phyloP scores from a whole-genome alignment of 2,329 filamentous ascomycete species.

The Capronia coronata region DNA sequence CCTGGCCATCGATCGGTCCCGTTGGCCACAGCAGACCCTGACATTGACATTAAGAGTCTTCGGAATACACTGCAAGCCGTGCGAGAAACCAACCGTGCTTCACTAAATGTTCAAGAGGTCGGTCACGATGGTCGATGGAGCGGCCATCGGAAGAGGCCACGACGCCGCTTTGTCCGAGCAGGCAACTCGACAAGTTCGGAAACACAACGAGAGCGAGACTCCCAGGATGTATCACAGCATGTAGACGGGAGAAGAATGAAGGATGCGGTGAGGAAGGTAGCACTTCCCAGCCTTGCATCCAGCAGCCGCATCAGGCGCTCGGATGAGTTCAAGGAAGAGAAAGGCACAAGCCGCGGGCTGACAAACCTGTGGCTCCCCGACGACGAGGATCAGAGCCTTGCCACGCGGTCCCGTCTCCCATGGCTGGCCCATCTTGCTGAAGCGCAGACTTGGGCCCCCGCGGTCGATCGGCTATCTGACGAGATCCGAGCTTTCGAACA shows the following conservation, averaged over 20 bases:
- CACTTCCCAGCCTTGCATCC: neutral
- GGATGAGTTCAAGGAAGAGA: neutral
- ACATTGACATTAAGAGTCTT: conserved; percentile 30
- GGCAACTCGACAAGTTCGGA: neutral
- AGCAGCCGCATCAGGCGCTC: neutral
- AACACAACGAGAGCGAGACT: neutral
- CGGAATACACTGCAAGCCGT: conserved; percentile 34
- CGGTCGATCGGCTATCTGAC: conserved; percentile 32
- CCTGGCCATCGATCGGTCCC: neutral
- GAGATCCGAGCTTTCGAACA: conserved; percentile 44
- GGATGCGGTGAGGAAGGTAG: neutral
- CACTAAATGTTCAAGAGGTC: conserved; percentile 27
- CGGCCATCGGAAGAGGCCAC: neutral
- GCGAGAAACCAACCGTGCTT: conserved; percentile 31
- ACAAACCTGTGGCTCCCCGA: conserved; percentile 18
- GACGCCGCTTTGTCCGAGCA: neutral
- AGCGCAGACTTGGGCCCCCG: neutral
- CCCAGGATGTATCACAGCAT: neutral
- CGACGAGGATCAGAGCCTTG: conserved; percentile 2
- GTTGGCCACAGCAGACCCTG: conserved; percentile 9
- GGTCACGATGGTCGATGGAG: neutral
- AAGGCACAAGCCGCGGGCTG: conserved; percentile 14
- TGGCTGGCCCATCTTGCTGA: conserved; percentile 13
- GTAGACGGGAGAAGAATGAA: neutral
- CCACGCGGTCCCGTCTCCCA: conserved; percentile 12